Evolutionary conservation across 352 stramenopile genomes (phyloP).

Genomic region (Thalassiosira mediterranea): DNA sequence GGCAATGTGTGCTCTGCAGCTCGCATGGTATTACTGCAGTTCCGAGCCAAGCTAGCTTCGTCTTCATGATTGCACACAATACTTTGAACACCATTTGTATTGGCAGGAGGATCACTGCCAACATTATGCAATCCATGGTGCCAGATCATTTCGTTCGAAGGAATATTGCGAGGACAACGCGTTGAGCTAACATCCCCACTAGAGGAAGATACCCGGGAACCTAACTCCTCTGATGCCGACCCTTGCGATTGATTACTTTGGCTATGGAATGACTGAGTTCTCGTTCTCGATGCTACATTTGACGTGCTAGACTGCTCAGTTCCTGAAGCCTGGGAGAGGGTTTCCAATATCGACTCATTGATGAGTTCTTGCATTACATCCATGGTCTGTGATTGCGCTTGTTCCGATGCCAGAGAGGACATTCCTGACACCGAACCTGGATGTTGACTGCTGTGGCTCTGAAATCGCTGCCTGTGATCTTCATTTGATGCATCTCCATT

Average conservation of each 20-base stretch:
- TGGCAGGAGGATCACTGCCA: background rate
- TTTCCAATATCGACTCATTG: background rate
- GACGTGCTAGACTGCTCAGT: background rate
- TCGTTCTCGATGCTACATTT: background rate
- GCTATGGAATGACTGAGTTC: background rate
- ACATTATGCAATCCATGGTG: conserved; percentile 11
- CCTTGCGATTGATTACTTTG: conserved; percentile 4
- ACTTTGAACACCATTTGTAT: too few relatives aligned
- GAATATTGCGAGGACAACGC: conserved; percentile 38
- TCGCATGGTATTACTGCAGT: background rate
- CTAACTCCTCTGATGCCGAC: conserved; percentile 15
- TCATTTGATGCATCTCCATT: too few relatives aligned
- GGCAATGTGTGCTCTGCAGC: background rate
- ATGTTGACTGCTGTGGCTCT: too few relatives aligned
- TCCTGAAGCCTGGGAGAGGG: background rate
- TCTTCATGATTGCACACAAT: background rate
- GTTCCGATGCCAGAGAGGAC: too few relatives aligned
- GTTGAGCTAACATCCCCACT: conserved; percentile 26
- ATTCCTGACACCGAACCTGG: too few relatives aligned
- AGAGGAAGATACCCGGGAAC: background rate
- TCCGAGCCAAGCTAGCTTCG: background rate
- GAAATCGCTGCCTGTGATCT: too few relatives aligned
- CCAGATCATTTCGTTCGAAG: conserved; percentile 51
- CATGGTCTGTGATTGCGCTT: too few relatives aligned
- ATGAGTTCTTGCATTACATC: too few relatives aligned